These are phyloP conservation scores for Ascoidea rubescens DNA, from an alignment of 805 yeast species.

Conservation along the genomic window DNA sequence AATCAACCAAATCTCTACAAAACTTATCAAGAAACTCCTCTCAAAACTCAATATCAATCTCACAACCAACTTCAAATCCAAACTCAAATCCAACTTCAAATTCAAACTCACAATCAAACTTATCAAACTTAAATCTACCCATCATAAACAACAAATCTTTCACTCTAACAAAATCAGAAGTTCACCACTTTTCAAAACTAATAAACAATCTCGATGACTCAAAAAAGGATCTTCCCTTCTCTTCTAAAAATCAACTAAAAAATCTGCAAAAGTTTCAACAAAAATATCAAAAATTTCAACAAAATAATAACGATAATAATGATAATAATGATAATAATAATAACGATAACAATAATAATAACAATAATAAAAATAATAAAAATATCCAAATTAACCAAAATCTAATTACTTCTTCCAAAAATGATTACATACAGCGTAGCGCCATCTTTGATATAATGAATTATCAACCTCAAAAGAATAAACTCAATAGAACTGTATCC, in stretches of 20 bases:
- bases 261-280: too few species aligned
- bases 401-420: background rate
- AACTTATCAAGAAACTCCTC: background rate
- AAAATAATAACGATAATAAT: background rate
- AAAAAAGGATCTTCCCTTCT: too few species aligned
- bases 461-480: background rate
- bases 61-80: background rate
- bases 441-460: background rate
- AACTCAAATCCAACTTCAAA: background rate
- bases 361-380: conserved; percentile 2
- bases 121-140: too few species aligned
- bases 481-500: background rate
- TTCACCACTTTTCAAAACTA: too few species aligned
- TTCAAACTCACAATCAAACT: too few species aligned
- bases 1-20: background rate
- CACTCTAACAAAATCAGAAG: background rate
- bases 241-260: too few species aligned
- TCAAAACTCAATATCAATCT: conserved; percentile 15
- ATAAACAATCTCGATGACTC: too few species aligned
- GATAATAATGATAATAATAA: background rate
- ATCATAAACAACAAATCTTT: too few species aligned
- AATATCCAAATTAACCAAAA: conserved; percentile 5
- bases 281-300: background rate
- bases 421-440: background rate
- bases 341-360: background rate